Evolutionary conservation across 1,139 yeast genomes (phyloP), one percentile per base, ranked within the genome.

Genomic region (Yamadazyma membranifaciens): DNA sequence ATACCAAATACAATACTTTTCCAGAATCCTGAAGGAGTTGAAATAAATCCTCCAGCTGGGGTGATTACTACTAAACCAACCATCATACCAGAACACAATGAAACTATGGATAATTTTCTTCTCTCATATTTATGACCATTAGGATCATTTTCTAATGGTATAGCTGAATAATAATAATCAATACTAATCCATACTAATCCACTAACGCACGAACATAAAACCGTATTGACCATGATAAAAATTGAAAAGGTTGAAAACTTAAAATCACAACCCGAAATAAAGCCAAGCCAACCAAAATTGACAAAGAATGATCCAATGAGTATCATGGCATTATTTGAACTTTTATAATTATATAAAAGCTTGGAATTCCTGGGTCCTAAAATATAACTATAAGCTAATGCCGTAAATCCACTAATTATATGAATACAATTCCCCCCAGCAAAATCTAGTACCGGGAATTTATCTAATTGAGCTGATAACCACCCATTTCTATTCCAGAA

Each of bases 361-460:
- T 62, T 62, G 3, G 75, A 67, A 41, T 68, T 69, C 41, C 80
- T 58, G 7, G 80, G 79, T 0, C 87, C 87, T 39, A 82, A 61
- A 33, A 75, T 67, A 50, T 71, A 71, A 13, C 85, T 76, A 52
- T 81, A 82, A 1, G 81, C 83, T 45, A 80, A 62, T 0, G 81
- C 75, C 2, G 81, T 78, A 45, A 75, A 69, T 3, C 86, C 86
- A 39, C 82, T 71, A 0, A 80, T 79, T 33, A 79, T 63, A 52
- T 80, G 86, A n/a, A 80, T 75, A 46, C 81, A 78, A 27, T 76
- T 74, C 2, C 86, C 86, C 3, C 86, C 86, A 1, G 86, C 84
- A 57, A 78, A 80, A 57, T 80, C 86, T 15, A 80, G 59, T 1
- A 75, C 81, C 0, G 81, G 81, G 9, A 71, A 51, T 34, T 62